These are phyloP conservation scores for Suaeda aralocaspica DNA, from an alignment of 148 eudicot genomes.

Conservation along the genomic window DNA sequence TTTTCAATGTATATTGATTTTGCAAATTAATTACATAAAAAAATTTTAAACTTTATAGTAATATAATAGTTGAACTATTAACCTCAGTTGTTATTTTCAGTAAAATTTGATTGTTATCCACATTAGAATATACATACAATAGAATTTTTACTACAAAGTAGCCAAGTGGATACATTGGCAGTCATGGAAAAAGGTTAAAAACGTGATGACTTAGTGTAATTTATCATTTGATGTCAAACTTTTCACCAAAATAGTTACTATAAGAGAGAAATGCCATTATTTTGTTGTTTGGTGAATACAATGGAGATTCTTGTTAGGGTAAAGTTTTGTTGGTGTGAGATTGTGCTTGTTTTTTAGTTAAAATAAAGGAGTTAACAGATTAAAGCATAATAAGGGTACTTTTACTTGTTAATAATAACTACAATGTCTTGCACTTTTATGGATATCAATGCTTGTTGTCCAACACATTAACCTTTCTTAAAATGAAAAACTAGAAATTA, in stretches of 20 bases:
- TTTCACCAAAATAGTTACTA: not conserved
- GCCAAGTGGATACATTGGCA: constrained; percentile 3
- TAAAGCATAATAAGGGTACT: no score
- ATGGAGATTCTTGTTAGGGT: not conserved
- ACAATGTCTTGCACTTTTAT: not conserved
- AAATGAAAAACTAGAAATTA: not conserved
- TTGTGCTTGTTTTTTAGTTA: not conserved
- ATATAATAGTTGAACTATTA: no score
- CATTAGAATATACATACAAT: not conserved
- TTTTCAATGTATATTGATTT: no score
- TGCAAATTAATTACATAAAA: no score
- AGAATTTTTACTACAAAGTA: not conserved
- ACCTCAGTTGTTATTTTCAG: no score
- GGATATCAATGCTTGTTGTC: not conserved
- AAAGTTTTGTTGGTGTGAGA: not conserved
- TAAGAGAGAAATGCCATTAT: not conserved
- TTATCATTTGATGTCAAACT: constrained; percentile 14
- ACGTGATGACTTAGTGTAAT: not conserved
- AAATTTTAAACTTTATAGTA: no score
- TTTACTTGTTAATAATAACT: not conserved
- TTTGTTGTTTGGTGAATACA: not conserved
- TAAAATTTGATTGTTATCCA: not conserved
- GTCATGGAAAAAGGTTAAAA: constrained; percentile 5
- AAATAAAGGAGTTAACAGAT: no score
- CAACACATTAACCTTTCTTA: not conserved